phyloP scores from a whole-genome alignment of 106 monocot genomes.

The Platanthera zijinensis region DNA sequence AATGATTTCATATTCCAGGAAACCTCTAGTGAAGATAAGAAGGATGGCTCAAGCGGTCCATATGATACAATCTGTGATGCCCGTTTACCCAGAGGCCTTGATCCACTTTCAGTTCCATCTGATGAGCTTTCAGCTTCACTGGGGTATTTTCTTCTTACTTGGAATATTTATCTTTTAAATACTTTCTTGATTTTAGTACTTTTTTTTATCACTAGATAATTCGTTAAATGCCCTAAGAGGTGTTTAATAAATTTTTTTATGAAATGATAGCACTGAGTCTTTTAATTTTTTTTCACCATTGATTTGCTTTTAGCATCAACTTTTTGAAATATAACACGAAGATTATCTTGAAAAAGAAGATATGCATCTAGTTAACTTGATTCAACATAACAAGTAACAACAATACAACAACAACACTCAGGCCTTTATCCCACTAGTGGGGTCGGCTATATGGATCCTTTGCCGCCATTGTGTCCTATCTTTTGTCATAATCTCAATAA shows the following conservation, averaged over 20 bases:
- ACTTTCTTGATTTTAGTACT: not conserved
- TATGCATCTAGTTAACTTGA: too few species aligned
- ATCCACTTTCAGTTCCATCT: constrained; percentile 94
- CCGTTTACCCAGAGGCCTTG: constrained; percentile 87
- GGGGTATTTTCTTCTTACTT: constrained; percentile 41
- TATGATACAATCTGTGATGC: constrained; percentile 87
- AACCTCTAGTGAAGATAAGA: constrained; percentile 44
- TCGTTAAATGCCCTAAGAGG: not conserved
- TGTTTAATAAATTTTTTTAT: not conserved
- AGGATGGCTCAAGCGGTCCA: constrained; percentile 36
- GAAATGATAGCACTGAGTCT: not conserved
- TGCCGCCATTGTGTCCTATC: too few species aligned
- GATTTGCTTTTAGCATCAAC: not conserved
- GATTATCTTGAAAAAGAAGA: too few species aligned
- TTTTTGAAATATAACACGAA: not conserved
- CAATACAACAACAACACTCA: too few species aligned
- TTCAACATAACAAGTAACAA: too few species aligned
- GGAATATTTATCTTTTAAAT: not conserved
- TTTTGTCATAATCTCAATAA: too few species aligned
- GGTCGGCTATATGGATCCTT: too few species aligned
- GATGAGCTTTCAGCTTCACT: constrained; percentile 91
- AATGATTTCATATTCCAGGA: constrained; percentile 32
- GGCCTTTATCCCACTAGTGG: too few species aligned
- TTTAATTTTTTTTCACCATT: not conserved
- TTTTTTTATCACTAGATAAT: not conserved